A percentile compares a stretch with the other conserved stretches of the same genome.
Evolutionary conservation across 2,329 filamentous ascomycete species (phyloP).

Genomic region (Epichloe festucae): DNA sequence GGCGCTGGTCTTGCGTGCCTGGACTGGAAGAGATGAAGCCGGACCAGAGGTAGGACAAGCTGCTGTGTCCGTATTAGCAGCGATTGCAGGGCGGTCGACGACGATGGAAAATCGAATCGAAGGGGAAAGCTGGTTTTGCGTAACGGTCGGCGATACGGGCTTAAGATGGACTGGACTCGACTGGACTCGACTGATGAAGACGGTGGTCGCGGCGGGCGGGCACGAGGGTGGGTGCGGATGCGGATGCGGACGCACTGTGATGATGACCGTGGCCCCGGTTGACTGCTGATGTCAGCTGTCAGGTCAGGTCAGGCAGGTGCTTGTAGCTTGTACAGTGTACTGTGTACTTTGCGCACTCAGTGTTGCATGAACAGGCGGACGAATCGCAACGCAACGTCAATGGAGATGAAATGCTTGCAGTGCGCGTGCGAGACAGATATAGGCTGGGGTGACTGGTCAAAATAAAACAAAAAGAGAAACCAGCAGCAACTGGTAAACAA

Average conservation of each 20-base stretch:
- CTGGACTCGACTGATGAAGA: not conserved
- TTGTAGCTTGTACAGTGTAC: no score
- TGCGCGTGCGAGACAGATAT: no score
- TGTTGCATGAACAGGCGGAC: not conserved
- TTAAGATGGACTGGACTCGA: constrained; percentile 6
- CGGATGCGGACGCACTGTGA: not conserved
- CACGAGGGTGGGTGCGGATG: constrained; percentile 4
- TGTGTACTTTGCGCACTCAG: not conserved
- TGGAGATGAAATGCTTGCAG: no score
- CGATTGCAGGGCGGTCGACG: not conserved
- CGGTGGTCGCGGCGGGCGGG: not conserved
- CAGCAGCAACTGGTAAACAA: not conserved
- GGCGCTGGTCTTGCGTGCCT: not conserved
- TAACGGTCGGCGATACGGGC: constrained; percentile 8
- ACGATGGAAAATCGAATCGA: not conserved
- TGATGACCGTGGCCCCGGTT: not conserved
- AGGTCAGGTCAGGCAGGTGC: not conserved
- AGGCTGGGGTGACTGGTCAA: no score
- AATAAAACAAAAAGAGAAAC: not conserved
- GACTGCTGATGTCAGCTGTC: constrained; percentile 1
- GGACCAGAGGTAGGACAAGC: constrained; percentile 8
- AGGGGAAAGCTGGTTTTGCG: constrained; percentile 4
- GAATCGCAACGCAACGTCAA: no score
- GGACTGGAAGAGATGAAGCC: constrained; percentile 3
- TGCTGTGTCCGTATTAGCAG: constrained; percentile 7